A percentile compares a stretch with the other conserved stretches of the same genome.
These are phyloP conservation scores for Melastoma candidum DNA, from an alignment of 441 rosid species.

Conservation along the genomic window DNA sequence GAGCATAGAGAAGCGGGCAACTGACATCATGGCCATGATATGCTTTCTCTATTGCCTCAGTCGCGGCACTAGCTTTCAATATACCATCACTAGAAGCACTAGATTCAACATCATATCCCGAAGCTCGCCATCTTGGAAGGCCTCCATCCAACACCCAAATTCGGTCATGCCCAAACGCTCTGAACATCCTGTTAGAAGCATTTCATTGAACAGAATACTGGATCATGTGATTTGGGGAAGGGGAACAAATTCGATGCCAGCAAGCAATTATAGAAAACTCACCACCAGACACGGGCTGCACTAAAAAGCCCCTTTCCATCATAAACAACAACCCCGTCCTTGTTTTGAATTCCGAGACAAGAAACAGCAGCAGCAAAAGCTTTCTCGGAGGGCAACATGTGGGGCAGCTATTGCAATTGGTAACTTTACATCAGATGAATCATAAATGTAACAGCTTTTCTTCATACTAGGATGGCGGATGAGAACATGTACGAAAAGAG, in stretches of 20 bases:
- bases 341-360: conserved; percentile 84
- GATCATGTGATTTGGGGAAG: conserved; percentile 1
- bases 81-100: conserved; percentile 90
- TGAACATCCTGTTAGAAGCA: conserved; percentile 63
- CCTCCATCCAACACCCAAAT: conserved; percentile 99
- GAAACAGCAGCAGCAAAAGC: conserved; percentile 94
- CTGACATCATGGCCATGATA: conserved; percentile 80
- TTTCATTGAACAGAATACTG: conserved; percentile 2
- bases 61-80: conserved; percentile 90
- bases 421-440: conserved; percentile 6
- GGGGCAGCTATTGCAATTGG: conserved; percentile 60
- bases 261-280: conserved; percentile 21
- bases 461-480: neutral
- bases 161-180: conserved; percentile 86
- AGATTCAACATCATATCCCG: conserved; percentile 91
- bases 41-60: conserved; percentile 84
- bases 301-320: conserved; percentile 97
- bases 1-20: conserved; percentile 5
- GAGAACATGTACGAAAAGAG: neutral
- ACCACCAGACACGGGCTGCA: conserved; percentile 99
- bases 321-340: conserved; percentile 82
- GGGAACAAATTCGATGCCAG: neutral
- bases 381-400: conserved; percentile 92
- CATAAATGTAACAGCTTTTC: neutral
- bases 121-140: conserved; percentile 90